Conservation (phyloP, 2,329 filamentous ascomycete genomes). For the Herpotrichia juniperi region DNA sequence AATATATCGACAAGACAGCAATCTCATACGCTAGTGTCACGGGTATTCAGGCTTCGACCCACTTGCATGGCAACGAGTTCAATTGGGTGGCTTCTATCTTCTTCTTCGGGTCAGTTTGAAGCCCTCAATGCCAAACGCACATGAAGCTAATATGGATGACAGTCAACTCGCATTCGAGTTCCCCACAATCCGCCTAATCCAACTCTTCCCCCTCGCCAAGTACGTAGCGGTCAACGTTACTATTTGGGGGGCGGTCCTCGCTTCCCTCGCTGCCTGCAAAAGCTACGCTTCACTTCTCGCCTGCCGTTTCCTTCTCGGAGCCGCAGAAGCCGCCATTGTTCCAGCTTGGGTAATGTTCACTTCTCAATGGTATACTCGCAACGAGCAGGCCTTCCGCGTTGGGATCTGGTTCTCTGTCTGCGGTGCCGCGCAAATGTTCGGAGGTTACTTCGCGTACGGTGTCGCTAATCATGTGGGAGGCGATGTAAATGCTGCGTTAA, state of each 20-base stretch:
- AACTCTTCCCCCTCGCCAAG: slow-evolving; percentile 17
- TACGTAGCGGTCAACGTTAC: slow-evolving; percentile 20
- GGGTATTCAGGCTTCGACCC: slow-evolving; percentile 29
- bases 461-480: slow-evolving; percentile 30
- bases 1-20: slow-evolving; percentile 16
- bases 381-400: slow-evolving; percentile 38
- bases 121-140: neutral
- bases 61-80: slow-evolving; percentile 51
- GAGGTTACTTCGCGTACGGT: slow-evolving; percentile 47
- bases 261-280: slow-evolving; percentile 41
- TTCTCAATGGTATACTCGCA: slow-evolving; percentile 47
- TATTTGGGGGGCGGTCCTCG: slow-evolving; percentile 16
- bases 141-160: neutral
- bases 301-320: slow-evolving; percentile 60
- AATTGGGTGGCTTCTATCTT: slow-evolving; percentile 52
- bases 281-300: slow-evolving; percentile 58
- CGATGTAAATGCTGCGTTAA: slow-evolving; percentile 30
- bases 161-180: slow-evolving; percentile 19
- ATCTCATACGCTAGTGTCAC: slow-evolving; percentile 34
- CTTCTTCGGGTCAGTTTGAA: slow-evolving; percentile 49
- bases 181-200: slow-evolving; percentile 15
- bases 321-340: slow-evolving; percentile 61
- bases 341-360: slow-evolving; percentile 64
- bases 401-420: slow-evolving; percentile 37
- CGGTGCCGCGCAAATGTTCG: slow-evolving; percentile 46